Percentiles rank a stretch among this genome's conserved stretches.
These are phyloP conservation scores for Fusarium redolens DNA, from an alignment of 2,329 filamentous ascomycete species.

Conservation along the genomic window DNA sequence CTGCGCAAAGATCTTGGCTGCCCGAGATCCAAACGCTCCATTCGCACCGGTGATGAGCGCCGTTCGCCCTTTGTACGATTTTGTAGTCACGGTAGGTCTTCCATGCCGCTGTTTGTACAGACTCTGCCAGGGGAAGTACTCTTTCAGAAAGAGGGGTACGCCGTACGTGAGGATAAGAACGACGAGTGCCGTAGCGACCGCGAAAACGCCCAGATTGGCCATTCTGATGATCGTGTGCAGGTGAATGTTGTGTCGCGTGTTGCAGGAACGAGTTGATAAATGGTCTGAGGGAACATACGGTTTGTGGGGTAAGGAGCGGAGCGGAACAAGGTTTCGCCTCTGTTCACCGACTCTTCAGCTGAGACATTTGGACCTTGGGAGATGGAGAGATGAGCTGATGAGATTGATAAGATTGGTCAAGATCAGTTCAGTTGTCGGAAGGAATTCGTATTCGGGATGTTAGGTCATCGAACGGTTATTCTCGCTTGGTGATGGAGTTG, in stretches of 20 bases:
- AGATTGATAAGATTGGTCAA: neutral
- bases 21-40: conserved; percentile 51
- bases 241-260: neutral
- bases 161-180: conserved; percentile 42
- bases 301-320: conserved; percentile 33
- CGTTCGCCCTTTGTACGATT: conserved; percentile 52
- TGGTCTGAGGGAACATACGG: conserved; percentile 27
- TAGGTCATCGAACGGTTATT: neutral
- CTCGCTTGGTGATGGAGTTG: neutral
- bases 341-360: conserved; percentile 18
- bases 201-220: conserved; percentile 21
- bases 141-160: conserved; percentile 48
- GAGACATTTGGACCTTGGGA: neutral
- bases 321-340: conserved; percentile 38
- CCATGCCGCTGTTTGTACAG: conserved; percentile 49
- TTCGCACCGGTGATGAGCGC: conserved; percentile 52
- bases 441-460: neutral
- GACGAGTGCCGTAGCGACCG: conserved; percentile 28
- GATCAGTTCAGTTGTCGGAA: neutral
- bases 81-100: conserved; percentile 48
- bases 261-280: conserved; percentile 16
- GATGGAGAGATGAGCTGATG: neutral
- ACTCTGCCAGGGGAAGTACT: conserved; percentile 52
- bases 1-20: conserved; percentile 51
- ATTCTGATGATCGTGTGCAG: conserved; percentile 11